Evolutionary conservation across 768 basidiomycete genomes (phyloP).

Genomic region (Ramaria rubella): DNA sequence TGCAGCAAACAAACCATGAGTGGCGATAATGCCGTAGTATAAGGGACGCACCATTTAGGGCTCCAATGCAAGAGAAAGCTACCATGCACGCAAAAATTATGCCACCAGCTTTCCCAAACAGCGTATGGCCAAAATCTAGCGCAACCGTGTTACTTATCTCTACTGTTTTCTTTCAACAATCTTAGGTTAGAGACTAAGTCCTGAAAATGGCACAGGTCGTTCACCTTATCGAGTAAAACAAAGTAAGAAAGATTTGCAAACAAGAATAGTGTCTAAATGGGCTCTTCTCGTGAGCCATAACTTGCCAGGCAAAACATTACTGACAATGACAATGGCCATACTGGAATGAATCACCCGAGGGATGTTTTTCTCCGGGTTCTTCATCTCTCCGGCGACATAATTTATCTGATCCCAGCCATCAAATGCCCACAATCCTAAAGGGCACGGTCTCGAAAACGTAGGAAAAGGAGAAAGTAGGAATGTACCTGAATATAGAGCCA

Average conservation of each 20-base stretch:
- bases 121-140: constrained; percentile 82
- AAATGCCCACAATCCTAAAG: constrained; percentile 68
- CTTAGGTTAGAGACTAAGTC: background rate
- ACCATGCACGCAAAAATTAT: constrained; percentile 86
- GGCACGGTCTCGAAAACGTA: background rate
- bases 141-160: constrained; percentile 81
- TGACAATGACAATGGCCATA: constrained; percentile 73
- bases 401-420: constrained; percentile 96
- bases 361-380: constrained; percentile 75
- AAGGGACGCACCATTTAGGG: constrained; percentile 66
- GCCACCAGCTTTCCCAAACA: constrained; percentile 85
- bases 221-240: constrained; percentile 80
- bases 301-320: constrained; percentile 19
- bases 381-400: constrained; percentile 87
- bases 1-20: constrained; percentile 20
- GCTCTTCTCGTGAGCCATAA: constrained; percentile 9
- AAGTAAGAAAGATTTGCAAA: constrained; percentile 88
- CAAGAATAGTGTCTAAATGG: constrained; percentile 60
- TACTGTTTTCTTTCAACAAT: constrained; percentile 47
- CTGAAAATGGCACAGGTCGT: constrained; percentile 1
- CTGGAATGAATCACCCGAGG: constrained; percentile 87
- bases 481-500: constrained; percentile 88
- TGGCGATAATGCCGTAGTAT: constrained; percentile 1
- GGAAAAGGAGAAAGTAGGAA: background rate
- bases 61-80: constrained; percentile 91